Percentiles rank a stretch among this genome's conserved stretches.
phyloP scores from a whole-genome alignment of 345 rosid genomes.

The Lepidium africanum region DNA sequence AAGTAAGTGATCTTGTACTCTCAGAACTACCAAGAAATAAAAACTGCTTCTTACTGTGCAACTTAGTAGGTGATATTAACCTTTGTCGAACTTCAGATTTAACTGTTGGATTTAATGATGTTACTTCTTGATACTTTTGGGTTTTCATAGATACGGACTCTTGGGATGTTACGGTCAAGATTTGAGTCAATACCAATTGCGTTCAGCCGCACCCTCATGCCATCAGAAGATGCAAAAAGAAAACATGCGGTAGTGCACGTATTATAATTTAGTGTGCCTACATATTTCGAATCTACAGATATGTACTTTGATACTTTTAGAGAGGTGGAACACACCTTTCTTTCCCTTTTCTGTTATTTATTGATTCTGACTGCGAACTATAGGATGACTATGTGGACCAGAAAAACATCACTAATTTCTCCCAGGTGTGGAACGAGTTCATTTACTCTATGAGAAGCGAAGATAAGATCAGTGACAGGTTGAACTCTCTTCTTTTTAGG shows the following conservation, averaged over 20 bases:
- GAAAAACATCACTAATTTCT: slow-evolving; percentile 54
- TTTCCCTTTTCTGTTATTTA: slow-evolving; percentile 7
- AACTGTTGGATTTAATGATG: slow-evolving; percentile 3
- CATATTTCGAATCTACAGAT: neutral
- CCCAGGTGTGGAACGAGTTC: slow-evolving; percentile 88
- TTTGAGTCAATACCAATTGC: slow-evolving; percentile 70
- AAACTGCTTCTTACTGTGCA: neutral
- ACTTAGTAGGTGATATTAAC: neutral
- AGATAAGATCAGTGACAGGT: slow-evolving; percentile 88
- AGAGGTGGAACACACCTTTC: neutral
- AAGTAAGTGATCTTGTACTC: slow-evolving; percentile 44
- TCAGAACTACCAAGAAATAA: neutral
- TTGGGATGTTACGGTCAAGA: slow-evolving; percentile 93
- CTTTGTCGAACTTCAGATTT: neutral
- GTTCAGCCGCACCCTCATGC: slow-evolving; percentile 62
- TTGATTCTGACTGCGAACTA: slow-evolving; percentile 11
- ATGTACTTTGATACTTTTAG: neutral
- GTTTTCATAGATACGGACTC: slow-evolving; percentile 67
- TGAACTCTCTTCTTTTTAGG: slow-evolving; percentile 5
- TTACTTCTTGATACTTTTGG: slow-evolving; percentile 14
- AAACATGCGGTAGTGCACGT: slow-evolving; percentile 29
- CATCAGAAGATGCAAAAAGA: slow-evolving; percentile 31
- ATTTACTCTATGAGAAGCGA: slow-evolving; percentile 71
- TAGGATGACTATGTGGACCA: slow-evolving; percentile 46
- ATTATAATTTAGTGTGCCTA: neutral